Evolutionary conservation across 2,329 filamentous ascomycete genomes (phyloP).

Genomic region (Teratosphaeria nubilosa): DNA sequence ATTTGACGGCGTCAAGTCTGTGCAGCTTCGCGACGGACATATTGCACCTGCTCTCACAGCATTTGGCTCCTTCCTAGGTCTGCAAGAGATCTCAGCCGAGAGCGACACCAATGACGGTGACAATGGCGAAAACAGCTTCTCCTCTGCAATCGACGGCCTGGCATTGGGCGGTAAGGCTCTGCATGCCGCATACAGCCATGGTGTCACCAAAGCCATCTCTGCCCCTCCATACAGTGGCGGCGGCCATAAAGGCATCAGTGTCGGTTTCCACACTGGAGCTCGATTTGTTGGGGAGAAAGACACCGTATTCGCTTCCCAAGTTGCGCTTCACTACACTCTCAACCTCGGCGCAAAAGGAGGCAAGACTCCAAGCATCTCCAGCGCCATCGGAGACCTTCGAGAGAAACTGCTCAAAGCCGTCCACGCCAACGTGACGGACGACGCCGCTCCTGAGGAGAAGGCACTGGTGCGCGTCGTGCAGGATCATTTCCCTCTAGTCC

Average conservation of each 20-base stretch:
- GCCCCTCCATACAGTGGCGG: slow-evolving; percentile 24
- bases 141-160: slow-evolving; percentile 43
- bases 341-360: slow-evolving; percentile 37
- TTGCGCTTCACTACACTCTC: slow-evolving; percentile 41
- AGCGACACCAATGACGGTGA: slow-evolving; percentile 36
- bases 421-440: slow-evolving; percentile 31
- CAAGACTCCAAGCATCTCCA: slow-evolving; percentile 43
- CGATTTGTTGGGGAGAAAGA: slow-evolving; percentile 23
- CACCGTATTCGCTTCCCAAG: slow-evolving; percentile 31
- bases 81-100: slow-evolving; percentile 55
- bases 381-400: slow-evolving; percentile 43
- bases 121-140: slow-evolving; percentile 44
- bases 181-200: slow-evolving; percentile 27
- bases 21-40: slow-evolving; percentile 49
- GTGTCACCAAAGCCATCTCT: slow-evolving; percentile 30
- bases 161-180: slow-evolving; percentile 31
- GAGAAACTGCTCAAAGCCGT: slow-evolving; percentile 44
- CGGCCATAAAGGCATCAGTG: slow-evolving; percentile 29
- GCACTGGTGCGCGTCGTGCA: slow-evolving; percentile 36
- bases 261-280: slow-evolving; percentile 27
- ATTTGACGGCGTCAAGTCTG: slow-evolving; percentile 25
- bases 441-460: slow-evolving; percentile 38
- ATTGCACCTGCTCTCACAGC: slow-evolving; percentile 51
- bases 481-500: slow-evolving; percentile 45
- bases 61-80: slow-evolving; percentile 50